phyloP scores from a whole-genome alignment of 176 grass and related monocot genomes.

The bread wheat (Triticum aestivum) region IWGSC_CS_RefSeq_v2.1 NC_057813.1:147748425-147748924 shows the following conservation, averaged over 20 bases:
- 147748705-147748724: slow-evolving; percentile 19
- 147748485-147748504: background rate
- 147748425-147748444: background rate
- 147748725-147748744: slow-evolving; percentile 7
- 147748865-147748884: slow-evolving; percentile 33
- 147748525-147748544: background rate
- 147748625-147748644: background rate
- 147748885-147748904: slow-evolving; percentile 33
- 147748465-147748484: background rate
- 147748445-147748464: background rate
- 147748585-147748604: background rate
- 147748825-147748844: slow-evolving; percentile 11
- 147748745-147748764: slow-evolving; percentile 16
- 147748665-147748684: background rate
- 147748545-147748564: background rate
- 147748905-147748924: slow-evolving; percentile 14
- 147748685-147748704: background rate
- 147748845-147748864: slow-evolving; percentile 15
- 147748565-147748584: background rate
- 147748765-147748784: slow-evolving; percentile 24
- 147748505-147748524: background rate
- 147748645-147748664: background rate
- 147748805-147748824: background rate
- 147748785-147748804: slow-evolving; percentile 16
- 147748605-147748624: background rate